Conservation (phyloP, 768 basidiomycete species). For the Albatrellus ellisii region DNA sequence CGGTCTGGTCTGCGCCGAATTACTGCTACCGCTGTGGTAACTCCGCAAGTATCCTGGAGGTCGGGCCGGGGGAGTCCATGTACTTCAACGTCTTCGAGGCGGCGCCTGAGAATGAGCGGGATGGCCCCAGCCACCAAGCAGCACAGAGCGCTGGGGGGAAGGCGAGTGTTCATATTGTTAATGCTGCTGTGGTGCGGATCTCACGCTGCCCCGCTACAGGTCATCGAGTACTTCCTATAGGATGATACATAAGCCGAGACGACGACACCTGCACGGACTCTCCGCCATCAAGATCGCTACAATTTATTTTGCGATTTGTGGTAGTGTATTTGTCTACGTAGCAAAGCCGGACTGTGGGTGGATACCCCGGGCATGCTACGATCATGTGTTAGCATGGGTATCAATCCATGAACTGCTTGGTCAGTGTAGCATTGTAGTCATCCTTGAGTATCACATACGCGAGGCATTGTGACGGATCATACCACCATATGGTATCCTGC, state of each 20-base stretch:
- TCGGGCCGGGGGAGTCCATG: conserved; percentile 76
- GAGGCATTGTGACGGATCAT: no score
- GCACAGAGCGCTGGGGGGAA: conserved; percentile 60
- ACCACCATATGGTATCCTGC: no score
- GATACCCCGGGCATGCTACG: no score
- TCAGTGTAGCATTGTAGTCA: no score
- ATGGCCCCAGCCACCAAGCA: conserved; percentile 73
- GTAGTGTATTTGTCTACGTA: no score
- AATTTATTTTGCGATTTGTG: background rate
- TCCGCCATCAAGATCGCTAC: background rate
- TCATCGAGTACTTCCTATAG: conserved; percentile 71
- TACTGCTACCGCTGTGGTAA: conserved; percentile 99
- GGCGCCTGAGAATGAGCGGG: conserved; percentile 93
- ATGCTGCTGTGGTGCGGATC: conserved; percentile 1
- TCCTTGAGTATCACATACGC: no score
- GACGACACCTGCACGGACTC: conserved; percentile 7
- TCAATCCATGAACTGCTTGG: no score
- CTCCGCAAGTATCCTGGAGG: conserved; percentile 90
- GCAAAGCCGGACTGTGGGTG: no score
- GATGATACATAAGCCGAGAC: conserved; percentile 1
- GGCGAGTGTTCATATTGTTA: conserved; percentile 26
- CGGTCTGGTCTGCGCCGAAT: conserved; percentile 98
- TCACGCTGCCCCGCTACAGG: conserved; percentile 24
- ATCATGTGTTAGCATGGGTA: no score
- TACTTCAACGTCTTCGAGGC: conserved; percentile 99